Conservation (phyloP, 176 grass and related monocot species). For the Ananas comosus region DNA sequence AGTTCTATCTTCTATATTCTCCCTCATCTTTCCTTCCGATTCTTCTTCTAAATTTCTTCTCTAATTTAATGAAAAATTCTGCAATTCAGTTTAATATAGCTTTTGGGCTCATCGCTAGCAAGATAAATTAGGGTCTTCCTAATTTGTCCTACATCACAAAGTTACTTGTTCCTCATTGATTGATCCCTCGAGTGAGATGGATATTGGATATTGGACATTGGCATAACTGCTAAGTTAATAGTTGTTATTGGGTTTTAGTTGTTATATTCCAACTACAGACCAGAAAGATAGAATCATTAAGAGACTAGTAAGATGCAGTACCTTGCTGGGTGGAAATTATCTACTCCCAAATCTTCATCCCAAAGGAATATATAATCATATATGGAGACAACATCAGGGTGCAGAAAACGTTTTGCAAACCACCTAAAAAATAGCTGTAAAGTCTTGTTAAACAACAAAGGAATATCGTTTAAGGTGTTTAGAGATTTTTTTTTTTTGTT, state of each 20-base stretch:
- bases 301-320: constrained; percentile 13
- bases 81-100: too few relatives aligned
- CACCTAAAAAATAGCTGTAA: constrained; percentile 46
- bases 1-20: too few relatives aligned
- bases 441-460: background rate
- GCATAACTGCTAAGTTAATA: background rate
- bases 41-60: too few relatives aligned
- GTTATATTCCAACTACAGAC: background rate
- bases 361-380: constrained; percentile 92
- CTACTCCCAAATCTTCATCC: constrained; percentile 80
- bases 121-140: too few relatives aligned
- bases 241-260: too few relatives aligned
- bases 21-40: too few relatives aligned
- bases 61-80: too few relatives aligned
- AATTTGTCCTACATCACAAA: too few relatives aligned
- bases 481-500: background rate
- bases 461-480: background rate
- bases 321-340: constrained; percentile 71
- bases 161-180: too few relatives aligned
- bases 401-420: constrained; percentile 97
- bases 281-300: background rate
- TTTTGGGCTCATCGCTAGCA: too few relatives aligned
- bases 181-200: background rate
- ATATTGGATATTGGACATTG: background rate
- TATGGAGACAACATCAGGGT: constrained; percentile 61